Base-by-base conservation (phyloP, 768 basidiomycete genomes). In the Plicaturopsis crispa region DNA sequence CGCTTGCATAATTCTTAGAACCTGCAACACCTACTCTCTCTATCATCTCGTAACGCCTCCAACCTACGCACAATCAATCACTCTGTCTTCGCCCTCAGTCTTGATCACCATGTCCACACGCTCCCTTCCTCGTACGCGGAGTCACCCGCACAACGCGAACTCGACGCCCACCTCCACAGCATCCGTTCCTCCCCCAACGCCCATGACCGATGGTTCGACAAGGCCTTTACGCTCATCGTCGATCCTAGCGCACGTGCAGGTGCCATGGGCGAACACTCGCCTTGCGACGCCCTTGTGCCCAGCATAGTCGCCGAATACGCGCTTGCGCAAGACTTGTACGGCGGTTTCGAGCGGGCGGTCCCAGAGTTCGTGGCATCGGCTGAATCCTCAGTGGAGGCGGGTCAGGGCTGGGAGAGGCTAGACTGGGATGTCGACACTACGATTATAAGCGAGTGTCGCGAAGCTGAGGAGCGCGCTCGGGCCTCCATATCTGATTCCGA, bases 171-270 rank as follows among this genome's bases (percentile, higher is more conserved):
- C 51, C 68, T 93, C 13, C 76, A 77, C 45, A 75, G 82, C 40
- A 71, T 81, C 35, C 80, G 86, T 16, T 74, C 77, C 0, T 80
- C 80, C 2, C 50, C 59, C 2, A 78, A 75, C 41, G 73, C 78
- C 4, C 65, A 72, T 31, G 96, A 96, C 50, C 69, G 94, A 23
- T 96, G 89, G 74, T 87, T 80, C 56, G 93, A 98, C 65, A 98
- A 96, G 59, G 70, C 82, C 2, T 73, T 84, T 26, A 81, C 80
- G 4, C 62, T 96, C 38, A 73, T 88, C 34, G 80, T 97, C 24
- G 93, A 98, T 55, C 75, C 81, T 1, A 85, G 83, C 38, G 80
- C 82, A 2, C 79, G 87, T 24, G 86, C 88, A 5, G 87, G 90
- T 26, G 84, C 85, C 30, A 76, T 79, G 50, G 93, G 93, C 4